These are phyloP conservation scores for Viola odorata DNA, from an alignment of 345 rosid species.

Conservation along the genomic window DNA sequence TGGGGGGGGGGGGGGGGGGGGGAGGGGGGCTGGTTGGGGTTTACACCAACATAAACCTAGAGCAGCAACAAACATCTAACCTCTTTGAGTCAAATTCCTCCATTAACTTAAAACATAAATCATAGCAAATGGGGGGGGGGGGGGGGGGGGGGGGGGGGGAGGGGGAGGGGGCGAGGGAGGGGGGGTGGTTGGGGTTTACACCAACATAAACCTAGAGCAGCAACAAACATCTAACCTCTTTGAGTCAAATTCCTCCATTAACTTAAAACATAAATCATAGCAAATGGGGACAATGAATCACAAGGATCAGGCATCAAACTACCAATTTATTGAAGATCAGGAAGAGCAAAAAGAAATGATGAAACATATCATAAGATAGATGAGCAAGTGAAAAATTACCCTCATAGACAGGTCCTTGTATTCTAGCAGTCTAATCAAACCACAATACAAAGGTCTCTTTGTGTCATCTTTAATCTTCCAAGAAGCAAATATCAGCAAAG, in stretches of 20 bases:
- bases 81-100: conserved; percentile 99
- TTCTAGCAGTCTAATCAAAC: conserved; percentile 77
- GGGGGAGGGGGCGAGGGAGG: no score
- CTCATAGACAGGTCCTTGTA: conserved; percentile 80
- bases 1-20: no score
- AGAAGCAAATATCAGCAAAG: conserved; percentile 24
- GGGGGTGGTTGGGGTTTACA: no score
- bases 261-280: conserved; percentile 81
- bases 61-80: conserved; percentile 26
- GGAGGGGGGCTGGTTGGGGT: no score
- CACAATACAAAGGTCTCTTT: conserved; percentile 84
- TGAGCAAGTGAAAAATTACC: conserved; percentile 39
- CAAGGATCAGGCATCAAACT: not conserved
- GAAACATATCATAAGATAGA: not conserved
- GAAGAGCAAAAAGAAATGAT: not conserved
- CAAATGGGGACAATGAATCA: conserved; percentile 57
- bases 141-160: no score
- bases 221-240: conserved; percentile 56
- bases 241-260: conserved; percentile 95
- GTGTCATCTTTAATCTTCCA: conserved; percentile 86
- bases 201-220: not conserved
- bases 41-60: no score
- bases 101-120: conserved; percentile 77
- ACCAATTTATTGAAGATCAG: not conserved
- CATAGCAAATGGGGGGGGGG: conserved; percentile 85